phyloP scores from a whole-genome alignment of 176 grass and related monocot species.

The Oryza coarctata region DNA sequence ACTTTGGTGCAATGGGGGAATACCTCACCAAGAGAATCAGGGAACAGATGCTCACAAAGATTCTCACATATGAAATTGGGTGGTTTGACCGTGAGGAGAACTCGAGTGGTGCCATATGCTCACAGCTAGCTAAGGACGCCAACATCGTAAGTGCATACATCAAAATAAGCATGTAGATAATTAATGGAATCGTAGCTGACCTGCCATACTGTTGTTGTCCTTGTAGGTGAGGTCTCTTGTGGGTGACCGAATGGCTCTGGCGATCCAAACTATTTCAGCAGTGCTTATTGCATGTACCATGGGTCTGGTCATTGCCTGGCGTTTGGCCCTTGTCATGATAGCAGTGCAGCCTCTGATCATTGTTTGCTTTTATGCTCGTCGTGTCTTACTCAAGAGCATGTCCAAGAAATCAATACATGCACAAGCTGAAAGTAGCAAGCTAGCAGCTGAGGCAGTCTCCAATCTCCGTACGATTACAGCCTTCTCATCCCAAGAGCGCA shows the following conservation, averaged over 20 bases:
- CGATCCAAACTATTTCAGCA: conserved; percentile 87
- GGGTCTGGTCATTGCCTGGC: conserved; percentile 92
- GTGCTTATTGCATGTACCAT: conserved; percentile 81
- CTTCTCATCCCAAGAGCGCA: conserved; percentile 90
- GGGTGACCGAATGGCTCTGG: conserved; percentile 81
- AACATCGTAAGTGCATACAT: conserved; percentile 57
- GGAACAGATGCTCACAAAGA: conserved; percentile 83
- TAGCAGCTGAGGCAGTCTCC: conserved; percentile 88
- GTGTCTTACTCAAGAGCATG: conserved; percentile 83
- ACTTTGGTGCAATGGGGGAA: conserved; percentile 94
- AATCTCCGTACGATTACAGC: conserved; percentile 92
- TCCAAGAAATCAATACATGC: conserved; percentile 73
- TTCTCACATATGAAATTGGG: conserved; percentile 87
- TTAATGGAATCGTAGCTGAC: conserved; percentile 19
- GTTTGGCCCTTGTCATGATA: conserved; percentile 87
- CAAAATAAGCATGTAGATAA: not conserved
- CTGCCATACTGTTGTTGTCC: conserved; percentile 7
- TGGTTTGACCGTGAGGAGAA: conserved; percentile 97
- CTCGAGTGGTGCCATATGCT: conserved; percentile 91
- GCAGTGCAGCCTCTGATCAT: conserved; percentile 93
- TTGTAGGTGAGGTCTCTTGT: conserved; percentile 85
- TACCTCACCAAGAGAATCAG: conserved; percentile 95
- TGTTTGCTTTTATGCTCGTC: conserved; percentile 84
- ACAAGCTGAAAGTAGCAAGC: conserved; percentile 83
- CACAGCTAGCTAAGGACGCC: conserved; percentile 94